A percentile compares a stretch with the other conserved stretches of the same genome.
Evolutionary conservation across 2,329 filamentous ascomycete genomes (phyloP).

Genomic region (Albifimbria verrucaria): DNA sequence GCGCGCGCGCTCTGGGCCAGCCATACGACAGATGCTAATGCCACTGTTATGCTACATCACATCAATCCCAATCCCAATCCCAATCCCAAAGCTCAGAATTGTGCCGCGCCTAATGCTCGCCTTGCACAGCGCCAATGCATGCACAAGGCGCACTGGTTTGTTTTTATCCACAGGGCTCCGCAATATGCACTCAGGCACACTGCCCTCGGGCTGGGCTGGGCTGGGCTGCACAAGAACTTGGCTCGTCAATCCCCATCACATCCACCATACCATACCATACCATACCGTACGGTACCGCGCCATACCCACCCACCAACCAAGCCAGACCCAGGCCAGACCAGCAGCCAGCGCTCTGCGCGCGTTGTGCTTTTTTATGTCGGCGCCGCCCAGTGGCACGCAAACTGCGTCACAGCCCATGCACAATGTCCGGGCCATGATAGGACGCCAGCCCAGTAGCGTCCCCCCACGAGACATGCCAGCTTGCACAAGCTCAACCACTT

Average conservation of each 20-base stretch:
- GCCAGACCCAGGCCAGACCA: neutral
- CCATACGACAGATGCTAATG: too few relatives aligned
- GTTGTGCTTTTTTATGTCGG: constrained; percentile 8
- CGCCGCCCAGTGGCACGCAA: constrained; percentile 25
- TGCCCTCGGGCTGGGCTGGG: too few relatives aligned
- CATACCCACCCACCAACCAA: too few relatives aligned
- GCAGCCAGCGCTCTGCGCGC: constrained; percentile 3
- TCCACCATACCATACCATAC: neutral
- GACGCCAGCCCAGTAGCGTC: constrained; percentile 14
- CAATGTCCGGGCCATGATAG: constrained; percentile 29
- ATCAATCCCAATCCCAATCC: too few relatives aligned
- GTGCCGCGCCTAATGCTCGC: too few relatives aligned
- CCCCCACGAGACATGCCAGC: constrained; percentile 7
- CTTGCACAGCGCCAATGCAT: neutral
- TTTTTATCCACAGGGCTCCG: neutral
- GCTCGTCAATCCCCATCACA: neutral
- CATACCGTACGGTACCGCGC: too few relatives aligned
- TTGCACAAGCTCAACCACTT: constrained; percentile 14
- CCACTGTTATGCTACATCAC: neutral
- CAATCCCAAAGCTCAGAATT: too few relatives aligned
- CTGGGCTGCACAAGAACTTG: neutral
- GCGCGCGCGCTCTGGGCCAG: neutral
- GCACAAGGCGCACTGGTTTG: neutral
- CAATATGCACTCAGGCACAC: neutral
- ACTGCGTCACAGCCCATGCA: constrained; percentile 33